phyloP scores from a whole-genome alignment of 2,329 filamentous ascomycete species.

The Simplicillium sp. region DNA sequence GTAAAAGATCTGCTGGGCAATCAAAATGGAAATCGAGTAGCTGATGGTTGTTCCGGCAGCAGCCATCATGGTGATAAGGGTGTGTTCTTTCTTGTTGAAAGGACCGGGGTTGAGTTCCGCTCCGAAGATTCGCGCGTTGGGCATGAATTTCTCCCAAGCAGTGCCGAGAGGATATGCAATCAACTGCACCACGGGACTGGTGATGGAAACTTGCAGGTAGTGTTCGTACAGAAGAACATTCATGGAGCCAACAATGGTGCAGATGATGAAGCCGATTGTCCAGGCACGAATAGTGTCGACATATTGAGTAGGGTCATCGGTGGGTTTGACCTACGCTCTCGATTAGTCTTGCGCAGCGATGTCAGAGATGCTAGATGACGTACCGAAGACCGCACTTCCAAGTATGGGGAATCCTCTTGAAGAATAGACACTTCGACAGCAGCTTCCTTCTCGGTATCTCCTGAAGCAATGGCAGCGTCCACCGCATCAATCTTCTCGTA shows the following conservation, averaged over 20 bases:
- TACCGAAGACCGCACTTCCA: constrained; percentile 28
- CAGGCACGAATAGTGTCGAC: constrained; percentile 51
- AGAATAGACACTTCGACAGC: constrained; percentile 32
- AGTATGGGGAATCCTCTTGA: constrained; percentile 44
- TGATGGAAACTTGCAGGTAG: constrained; percentile 15
- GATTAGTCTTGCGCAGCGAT: background rate
- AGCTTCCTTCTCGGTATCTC: constrained; percentile 29
- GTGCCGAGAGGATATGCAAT: constrained; percentile 23
- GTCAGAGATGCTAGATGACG: constrained; percentile 18
- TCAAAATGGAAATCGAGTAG: constrained; percentile 29
- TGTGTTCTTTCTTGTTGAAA: constrained; percentile 37
- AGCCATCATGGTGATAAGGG: constrained; percentile 37
- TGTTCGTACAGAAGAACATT: constrained; percentile 33
- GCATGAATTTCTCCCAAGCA: constrained; percentile 20
- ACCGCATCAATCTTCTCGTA: constrained; percentile 39
- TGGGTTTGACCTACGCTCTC: constrained; percentile 2
- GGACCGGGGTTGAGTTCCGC: constrained; percentile 27
- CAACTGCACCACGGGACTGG: constrained; percentile 34
- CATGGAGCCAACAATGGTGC: constrained; percentile 45
- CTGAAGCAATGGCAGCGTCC: constrained; percentile 28
- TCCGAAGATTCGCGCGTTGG: constrained; percentile 17
- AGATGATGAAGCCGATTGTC: constrained; percentile 46
- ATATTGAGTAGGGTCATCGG: constrained; percentile 1
- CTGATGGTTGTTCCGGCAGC: constrained; percentile 22
- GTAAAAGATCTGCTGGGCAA: constrained; percentile 36